phyloP scores from a whole-genome alignment of 2,329 filamentous ascomycete species.

The Plenodomus tracheiphilus region DNA sequence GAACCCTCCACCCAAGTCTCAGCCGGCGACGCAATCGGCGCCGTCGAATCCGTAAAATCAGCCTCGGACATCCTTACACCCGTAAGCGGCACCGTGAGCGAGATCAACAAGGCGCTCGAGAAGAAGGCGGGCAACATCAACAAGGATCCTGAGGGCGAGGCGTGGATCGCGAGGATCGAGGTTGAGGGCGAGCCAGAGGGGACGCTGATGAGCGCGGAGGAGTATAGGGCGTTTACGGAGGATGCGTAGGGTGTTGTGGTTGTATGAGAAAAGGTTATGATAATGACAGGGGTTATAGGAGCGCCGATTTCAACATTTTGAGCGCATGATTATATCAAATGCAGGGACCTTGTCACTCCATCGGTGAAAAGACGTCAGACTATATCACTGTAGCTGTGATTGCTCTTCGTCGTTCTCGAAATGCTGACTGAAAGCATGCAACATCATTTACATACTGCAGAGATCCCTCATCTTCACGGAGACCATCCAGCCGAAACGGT shows the following conservation, averaged over 20 bases:
- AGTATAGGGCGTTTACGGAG: conserved; percentile 76
- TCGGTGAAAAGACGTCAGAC: no score
- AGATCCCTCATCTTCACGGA: no score
- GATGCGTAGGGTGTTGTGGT: conserved; percentile 37
- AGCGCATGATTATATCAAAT: no score
- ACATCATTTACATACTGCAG: no score
- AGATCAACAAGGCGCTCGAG: conserved; percentile 75
- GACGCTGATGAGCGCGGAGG: conserved; percentile 72
- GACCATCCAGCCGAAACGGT: no score
- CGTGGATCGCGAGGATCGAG: conserved; percentile 91
- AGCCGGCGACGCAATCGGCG: conserved; percentile 83
- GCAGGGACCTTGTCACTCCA: no score
- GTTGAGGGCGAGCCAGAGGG: conserved; percentile 66
- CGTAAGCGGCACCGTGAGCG: conserved; percentile 73
- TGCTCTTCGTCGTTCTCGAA: no score
- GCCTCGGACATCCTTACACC: conserved; percentile 97
- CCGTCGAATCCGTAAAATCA: conserved; percentile 97
- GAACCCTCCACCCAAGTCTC: conserved; percentile 67
- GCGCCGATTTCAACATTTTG: no score
- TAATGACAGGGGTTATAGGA: no score
- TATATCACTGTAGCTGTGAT: no score
- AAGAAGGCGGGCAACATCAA: conserved; percentile 89
- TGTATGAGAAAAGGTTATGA: not conserved
- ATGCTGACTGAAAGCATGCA: no score
- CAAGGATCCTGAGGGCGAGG: conserved; percentile 83